phyloP scores from a whole-genome alignment of 1,284 basidiomycete species.

The Bondarzewia mesenterica region DNA sequence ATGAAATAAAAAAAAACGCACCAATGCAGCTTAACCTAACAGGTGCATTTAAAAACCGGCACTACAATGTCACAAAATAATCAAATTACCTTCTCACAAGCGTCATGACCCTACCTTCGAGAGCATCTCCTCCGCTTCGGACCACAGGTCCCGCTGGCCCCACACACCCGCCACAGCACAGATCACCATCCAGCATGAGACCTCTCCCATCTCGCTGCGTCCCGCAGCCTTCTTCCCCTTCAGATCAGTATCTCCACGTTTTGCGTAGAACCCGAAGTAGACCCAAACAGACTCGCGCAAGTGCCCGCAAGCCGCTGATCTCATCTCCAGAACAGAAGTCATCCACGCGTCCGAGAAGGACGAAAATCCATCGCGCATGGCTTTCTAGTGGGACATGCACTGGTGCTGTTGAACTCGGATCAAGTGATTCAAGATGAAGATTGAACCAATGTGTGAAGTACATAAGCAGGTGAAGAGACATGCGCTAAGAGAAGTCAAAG shows the following conservation, averaged over 20 bases:
- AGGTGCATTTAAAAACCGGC: neutral
- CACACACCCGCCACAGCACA: slow-evolving; percentile 68
- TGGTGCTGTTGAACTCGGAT: neutral
- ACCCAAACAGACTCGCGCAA: slow-evolving; percentile 67
- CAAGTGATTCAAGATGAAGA: slow-evolving; percentile 34
- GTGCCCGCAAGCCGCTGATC: slow-evolving; percentile 66
- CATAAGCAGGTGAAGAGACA: slow-evolving; percentile 68
- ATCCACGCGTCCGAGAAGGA: slow-evolving; percentile 46
- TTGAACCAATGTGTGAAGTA: slow-evolving; percentile 80
- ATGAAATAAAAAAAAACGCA: no score
- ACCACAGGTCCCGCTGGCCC: slow-evolving; percentile 84
- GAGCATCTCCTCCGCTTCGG: slow-evolving; percentile 50
- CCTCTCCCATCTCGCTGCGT: slow-evolving; percentile 32
- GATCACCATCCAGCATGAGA: slow-evolving; percentile 82
- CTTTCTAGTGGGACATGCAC: neutral
- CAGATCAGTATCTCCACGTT: slow-evolving; percentile 3
- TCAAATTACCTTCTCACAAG: neutral
- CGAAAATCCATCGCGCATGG: neutral
- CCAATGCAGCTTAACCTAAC: no score
- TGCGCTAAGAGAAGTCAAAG: slow-evolving; percentile 33
- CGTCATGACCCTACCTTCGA: neutral
- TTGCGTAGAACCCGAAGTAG: slow-evolving; percentile 32
- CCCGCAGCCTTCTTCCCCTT: slow-evolving; percentile 1
- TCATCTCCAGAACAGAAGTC: slow-evolving; percentile 70
- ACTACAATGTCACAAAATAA: neutral